A percentile compares a stretch with the other conserved stretches of the same genome.
These are phyloP conservation scores for Grosmannia penicillata DNA, from an alignment of 2,329 filamentous ascomycete species.

Conservation along the genomic window DNA sequence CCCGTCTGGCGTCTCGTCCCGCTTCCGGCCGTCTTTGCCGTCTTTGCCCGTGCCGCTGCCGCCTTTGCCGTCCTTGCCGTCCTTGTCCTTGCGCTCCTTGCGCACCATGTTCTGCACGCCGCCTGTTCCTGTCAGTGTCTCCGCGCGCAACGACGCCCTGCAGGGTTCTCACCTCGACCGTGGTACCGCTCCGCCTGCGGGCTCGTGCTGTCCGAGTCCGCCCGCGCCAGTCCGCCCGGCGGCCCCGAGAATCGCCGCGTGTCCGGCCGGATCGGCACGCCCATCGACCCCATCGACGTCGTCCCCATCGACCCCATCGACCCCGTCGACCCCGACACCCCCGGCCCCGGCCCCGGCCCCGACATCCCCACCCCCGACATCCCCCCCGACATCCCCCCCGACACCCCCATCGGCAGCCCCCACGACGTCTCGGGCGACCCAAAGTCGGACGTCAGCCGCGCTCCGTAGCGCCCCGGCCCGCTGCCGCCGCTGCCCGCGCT, in stretches of 20 bases:
- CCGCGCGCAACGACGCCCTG: too few relatives aligned
- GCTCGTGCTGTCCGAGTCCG: slow-evolving; percentile 24
- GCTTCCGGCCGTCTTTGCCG: background rate
- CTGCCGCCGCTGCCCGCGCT: background rate
- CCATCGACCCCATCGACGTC: background rate
- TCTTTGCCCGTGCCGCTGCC: too few relatives aligned
- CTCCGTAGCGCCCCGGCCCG: slow-evolving; percentile 11
- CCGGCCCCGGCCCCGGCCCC: slow-evolving; percentile 12
- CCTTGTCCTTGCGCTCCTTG: slow-evolving; percentile 35
- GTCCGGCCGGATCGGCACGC: slow-evolving; percentile 5
- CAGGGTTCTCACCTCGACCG: slow-evolving; percentile 28
- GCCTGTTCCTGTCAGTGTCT: slow-evolving; percentile 25
- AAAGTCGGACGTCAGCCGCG: slow-evolving; percentile 28
- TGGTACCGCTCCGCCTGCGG: slow-evolving; percentile 23
- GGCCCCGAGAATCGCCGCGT: too few relatives aligned
- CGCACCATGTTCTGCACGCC: slow-evolving; percentile 31
- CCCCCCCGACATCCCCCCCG: too few relatives aligned
- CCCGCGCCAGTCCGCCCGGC: too few relatives aligned
- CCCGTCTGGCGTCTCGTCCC: too few relatives aligned
- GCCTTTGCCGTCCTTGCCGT: slow-evolving; percentile 21
- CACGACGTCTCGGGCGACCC: slow-evolving; percentile 22
- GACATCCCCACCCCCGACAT: too few relatives aligned
- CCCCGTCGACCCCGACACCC: slow-evolving; percentile 9
- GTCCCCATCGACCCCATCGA: slow-evolving; percentile 3
- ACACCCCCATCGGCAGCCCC: too few relatives aligned